Base-by-base conservation (phyloP, 768 basidiomycete species). In the Lepiota brunneoincarnata region DNA sequence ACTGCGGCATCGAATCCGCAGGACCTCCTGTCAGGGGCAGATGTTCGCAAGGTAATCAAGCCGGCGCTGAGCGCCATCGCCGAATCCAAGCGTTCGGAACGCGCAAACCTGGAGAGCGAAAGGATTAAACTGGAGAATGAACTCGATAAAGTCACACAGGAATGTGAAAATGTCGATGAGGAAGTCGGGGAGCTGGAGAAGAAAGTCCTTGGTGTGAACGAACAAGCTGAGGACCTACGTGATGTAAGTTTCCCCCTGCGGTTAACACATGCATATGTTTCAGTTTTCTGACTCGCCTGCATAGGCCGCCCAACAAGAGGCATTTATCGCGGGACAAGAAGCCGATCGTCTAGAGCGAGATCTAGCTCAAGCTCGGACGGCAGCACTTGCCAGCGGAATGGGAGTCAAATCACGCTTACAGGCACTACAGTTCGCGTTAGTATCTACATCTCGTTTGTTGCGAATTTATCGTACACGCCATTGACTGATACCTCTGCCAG, bases 91-190 rank as follows among this genome's bases (percentile, higher is more conserved):
- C 75, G 91, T 51, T 76, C 77, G 31, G 84, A 90, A 58, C 79
- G 84, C 23, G 86, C 86, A 7, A 68, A 78, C 20, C 70, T 92
- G 49, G 89, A 92, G 69, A 89, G 82, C 57, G 87, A 91, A 57
- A 79, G 83, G 40, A 88, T 94, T 58, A 83, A 81, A 60, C 79
- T 92, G 23, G 91, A 94, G 57, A 82, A 95, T 59, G 87, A 91
- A 56, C 79, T 92, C 9, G 93, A 96, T 63, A 80, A 87, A 59
- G 69, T 91, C 49, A 81, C 78, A 0, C 71, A 84, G 50, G 85
- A 89, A 57, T 90, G 89, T 63, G 92, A 95, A 67, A 88, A 89
- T 51, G 70, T 87, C 56, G 89, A 89, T 53, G 86, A 91, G 62
- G 90, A 93, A 58, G 81, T 89, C 20, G 75, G 71, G 43, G 87